Conservation (phyloP, 768 basidiomycete species). For the Pholiota microspora region DNA sequence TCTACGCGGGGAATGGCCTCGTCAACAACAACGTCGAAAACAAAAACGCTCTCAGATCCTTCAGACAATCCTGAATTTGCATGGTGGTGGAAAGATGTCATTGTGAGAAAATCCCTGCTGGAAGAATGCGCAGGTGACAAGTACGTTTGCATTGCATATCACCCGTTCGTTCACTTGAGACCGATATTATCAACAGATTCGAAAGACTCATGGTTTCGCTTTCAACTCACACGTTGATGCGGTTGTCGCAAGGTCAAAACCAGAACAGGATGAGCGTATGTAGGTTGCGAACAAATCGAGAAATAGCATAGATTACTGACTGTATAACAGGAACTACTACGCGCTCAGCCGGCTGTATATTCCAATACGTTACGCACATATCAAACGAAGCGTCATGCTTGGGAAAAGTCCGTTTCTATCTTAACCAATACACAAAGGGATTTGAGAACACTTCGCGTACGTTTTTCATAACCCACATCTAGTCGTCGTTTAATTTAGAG, state of each 20-base stretch:
- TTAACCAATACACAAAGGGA: slow-evolving; percentile 33
- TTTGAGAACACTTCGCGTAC: slow-evolving; percentile 27
- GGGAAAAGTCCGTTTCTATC: slow-evolving; percentile 35
- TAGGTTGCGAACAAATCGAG: slow-evolving; percentile 12
- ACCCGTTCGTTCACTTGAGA: neutral
- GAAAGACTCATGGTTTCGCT: slow-evolving; percentile 48
- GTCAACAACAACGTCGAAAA: slow-evolving; percentile 10
- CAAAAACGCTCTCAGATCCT: slow-evolving; percentile 4
- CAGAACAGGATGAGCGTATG: slow-evolving; percentile 22
- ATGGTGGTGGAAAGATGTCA: slow-evolving; percentile 59
- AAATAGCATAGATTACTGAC: neutral
- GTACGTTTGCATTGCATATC: slow-evolving; percentile 24
- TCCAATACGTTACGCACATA: slow-evolving; percentile 28
- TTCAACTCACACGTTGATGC: slow-evolving; percentile 49
- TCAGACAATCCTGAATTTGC: slow-evolving; percentile 9
- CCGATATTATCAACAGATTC: slow-evolving; percentile 39
- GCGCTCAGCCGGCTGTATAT: slow-evolving; percentile 33
- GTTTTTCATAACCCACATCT: no score
- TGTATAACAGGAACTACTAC: slow-evolving; percentile 24
- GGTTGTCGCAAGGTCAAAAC: slow-evolving; percentile 18
- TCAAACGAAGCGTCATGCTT: slow-evolving; percentile 29
- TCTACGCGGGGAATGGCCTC: neutral
- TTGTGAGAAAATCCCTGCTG: slow-evolving; percentile 52
- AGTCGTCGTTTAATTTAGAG: no score
- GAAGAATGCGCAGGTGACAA: slow-evolving; percentile 54